Evolutionary conservation across 305 asterid species (phyloP).

Genomic region (Fraxinus floribunda): DNA sequence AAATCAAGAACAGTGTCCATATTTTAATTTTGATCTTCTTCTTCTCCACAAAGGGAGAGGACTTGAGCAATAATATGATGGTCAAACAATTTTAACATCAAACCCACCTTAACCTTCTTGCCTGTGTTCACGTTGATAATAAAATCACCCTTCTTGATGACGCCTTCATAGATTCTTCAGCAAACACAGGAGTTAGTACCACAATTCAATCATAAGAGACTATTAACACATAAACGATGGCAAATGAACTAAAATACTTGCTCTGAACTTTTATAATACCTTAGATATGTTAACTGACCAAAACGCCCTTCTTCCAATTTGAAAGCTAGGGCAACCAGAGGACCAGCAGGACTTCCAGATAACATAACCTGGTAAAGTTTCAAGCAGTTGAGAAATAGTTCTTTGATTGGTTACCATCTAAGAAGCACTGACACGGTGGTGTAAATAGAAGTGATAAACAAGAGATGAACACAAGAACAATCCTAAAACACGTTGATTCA

Average conservation of each 20-base stretch:
- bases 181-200: constrained; percentile 19
- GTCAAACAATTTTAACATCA: constrained; percentile 14
- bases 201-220: not conserved
- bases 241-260: not conserved
- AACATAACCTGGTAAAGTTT: constrained; percentile 57
- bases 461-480: not conserved
- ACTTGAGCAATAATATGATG: not conserved
- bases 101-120: constrained; percentile 85
- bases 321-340: constrained; percentile 96
- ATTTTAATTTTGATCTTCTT: not conserved
- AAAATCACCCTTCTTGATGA: constrained; percentile 91
- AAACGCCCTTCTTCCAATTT: constrained; percentile 95
- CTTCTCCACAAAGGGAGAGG: not conserved
- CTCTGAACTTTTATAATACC: constrained; percentile 42
- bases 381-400: constrained; percentile 15
- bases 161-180: constrained; percentile 91
- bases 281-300: constrained; percentile 92
- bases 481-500: not conserved
- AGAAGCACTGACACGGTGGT: not conserved
- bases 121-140: constrained; percentile 85
- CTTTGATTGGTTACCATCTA: constrained; percentile 8
- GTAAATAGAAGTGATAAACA: not conserved
- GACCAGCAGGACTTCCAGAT: constrained; percentile 88
- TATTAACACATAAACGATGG: constrained; percentile 6
- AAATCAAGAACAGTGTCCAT: not conserved